Evolutionary conservation across 2,329 filamentous ascomycete genomes (phyloP), one percentile per base, ranked within the genome.

Genomic region (Exserohilum rostratum): DNA sequence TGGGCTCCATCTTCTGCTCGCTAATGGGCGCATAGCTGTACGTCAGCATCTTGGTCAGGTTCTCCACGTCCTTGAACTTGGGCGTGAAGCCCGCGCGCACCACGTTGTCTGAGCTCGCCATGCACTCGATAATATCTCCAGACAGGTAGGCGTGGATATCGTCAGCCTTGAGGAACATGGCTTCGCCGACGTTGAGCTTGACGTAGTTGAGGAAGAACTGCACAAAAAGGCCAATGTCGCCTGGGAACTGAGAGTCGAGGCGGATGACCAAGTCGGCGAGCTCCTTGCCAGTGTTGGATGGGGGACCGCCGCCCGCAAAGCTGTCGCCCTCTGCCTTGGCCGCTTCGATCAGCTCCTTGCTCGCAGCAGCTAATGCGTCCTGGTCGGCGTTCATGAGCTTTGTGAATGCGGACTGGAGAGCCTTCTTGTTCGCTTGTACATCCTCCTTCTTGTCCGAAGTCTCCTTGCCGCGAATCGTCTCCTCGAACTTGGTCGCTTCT

Each of bases 31-130:
- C 93, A 69, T 96, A 97, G 66, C 88, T 90, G 80, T 99, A 99
- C 0, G 95, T 99, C 63, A 99, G 80, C 88, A 96, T 96, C 58
- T 87, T 83, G 30, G 93, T 91, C 10, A 99, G 82, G 0, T 92
- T 98, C 49, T 87, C 79, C 18, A 98, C 91, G 66, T 99, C 95
- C 79, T 98, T 97, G 84, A 96, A 99, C 75, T 99, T 99, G 51
- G 95, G 95, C 0, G 95, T 99, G 77, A 99, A 95, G 38, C 95
- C 95, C 0, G 95, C 95, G 51, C 95, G 91, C 46, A 99, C 93
- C 31, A 99, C 95, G 64, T 99, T 99, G 83, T 99, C 95, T n/a
- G 91, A 96, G 7, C 91, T 89, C 0, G 95, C 95, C 95, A 99
- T 99, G 81, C 95, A 99, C 78, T 99, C 95, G 73, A 99, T 92